Evolutionary conservation across 2,329 filamentous ascomycete species (phyloP), one percentile per base, ranked within the genome.

Genomic region (Trichophyton mentagrophytes): DNA sequence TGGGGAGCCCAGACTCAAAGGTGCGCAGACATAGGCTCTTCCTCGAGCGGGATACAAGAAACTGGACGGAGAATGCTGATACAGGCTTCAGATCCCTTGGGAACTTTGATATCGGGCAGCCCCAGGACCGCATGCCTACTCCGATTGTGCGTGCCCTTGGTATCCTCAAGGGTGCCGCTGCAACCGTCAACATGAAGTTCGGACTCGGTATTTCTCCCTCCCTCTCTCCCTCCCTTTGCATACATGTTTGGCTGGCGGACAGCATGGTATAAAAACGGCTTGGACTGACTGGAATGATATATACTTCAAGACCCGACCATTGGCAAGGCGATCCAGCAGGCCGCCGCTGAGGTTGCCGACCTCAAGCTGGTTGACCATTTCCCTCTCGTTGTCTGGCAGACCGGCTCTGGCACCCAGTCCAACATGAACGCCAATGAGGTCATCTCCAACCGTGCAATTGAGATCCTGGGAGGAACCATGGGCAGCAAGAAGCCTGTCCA

Each of bases 341-440:
- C 93, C 62, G 90, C 93, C 66, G 83, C 86, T 65, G 93, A 99
- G 79, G 92, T 99, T 46, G 91, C 92, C 61, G 87, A 89, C 65
- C 85, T 93, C 72, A 95, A 96, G 82, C 86, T 97, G 69, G 76
- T 95, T 71, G 91, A 96, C 76, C 92, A 97, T 81, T 97, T 99
- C 79, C 93, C 93, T 66, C 88, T 97, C 64, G 92, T 97, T 61
- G 92, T 99, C 72, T 99, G 93, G 93, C 93, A 99, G 81, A 99
- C 93, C 60, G 93, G 93, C 65, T 97, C 93, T 58, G 93, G 93
- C 73, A 97, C 93, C 33, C 93, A 97, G 81, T 96, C 91, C 76
- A 97, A 96, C 85, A 97, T 97, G 93, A 99, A 99, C 80, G 91
- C 92, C 74, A 99, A 99, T 80, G 93, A 99, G 77, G 93, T 99